Evolutionary conservation across 2,329 filamentous ascomycete species (phyloP), one percentile per base, ranked within the genome.

Genomic region (Byssoonygena ceratinophila): DNA sequence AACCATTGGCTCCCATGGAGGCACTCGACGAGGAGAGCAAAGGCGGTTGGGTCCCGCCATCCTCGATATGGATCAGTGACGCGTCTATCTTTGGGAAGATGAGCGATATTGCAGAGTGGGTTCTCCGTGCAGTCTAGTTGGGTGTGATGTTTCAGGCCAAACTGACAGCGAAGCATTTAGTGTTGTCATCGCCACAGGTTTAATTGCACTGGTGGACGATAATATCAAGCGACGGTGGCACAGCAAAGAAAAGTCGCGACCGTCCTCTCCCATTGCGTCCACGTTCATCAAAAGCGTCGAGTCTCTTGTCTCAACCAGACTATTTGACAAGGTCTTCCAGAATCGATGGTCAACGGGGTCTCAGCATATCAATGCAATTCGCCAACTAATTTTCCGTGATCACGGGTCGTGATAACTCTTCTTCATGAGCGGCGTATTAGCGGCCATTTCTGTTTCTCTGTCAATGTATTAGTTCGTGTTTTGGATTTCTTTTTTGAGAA

Each of bases 31-130:
- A 97, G 63, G 77, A 83, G 59, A 75, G 74, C 46, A 87, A 86
- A 58, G 90, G 90, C 47, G 87, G 87, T 53, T 97, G 91, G 89
- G 77, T 97, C 22, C 86, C 88, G 52, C 89, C 88, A 4, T 94
- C 85, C 66, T 87, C 86, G 61, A 83, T 97, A 81, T 90, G 87
- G 81, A 87, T 97, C 65, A 87, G 80, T 60, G 87, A 95, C 66
- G 71, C 80, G 55, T 76, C 74, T 14, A 76, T 92, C 55, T 75
- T 92, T 59, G 74, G 78, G 29, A 82, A 79, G 59, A 73, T 80
- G 65, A 85, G 84, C 46, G 90, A 95, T 66, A 81, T 94, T 63
- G 87, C 88, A 57, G 90, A 96, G 88, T 94, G 81, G 78, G 81
- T 79, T 41, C 49, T 40, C 39, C 54, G 49, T 37, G 31, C 9